Evolutionary conservation across 352 stramenopile genomes (phyloP), one percentile per base, ranked within the genome.

Genomic region (Thalassiosira ordinaria): DNA sequence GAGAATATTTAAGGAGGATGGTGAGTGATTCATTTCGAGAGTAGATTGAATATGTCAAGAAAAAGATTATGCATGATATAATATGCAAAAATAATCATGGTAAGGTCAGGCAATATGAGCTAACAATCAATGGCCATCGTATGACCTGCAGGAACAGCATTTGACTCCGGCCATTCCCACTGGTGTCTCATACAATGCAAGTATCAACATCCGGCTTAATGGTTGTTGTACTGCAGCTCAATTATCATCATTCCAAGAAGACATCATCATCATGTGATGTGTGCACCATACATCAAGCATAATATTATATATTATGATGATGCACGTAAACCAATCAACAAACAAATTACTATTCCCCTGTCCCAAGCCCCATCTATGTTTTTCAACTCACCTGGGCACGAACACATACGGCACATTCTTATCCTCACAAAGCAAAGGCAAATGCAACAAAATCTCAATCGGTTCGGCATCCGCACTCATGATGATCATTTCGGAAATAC

Each of bases 401-500:
- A 98, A 98, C 6, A 98, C 95, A 85, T 98, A 98, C 20, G 95
- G 95, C 20, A 98, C 95, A 84, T 98, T 98, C 87, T 99, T 99
- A 92, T 99, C 97, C 93, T 99, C 97, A 86, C 97, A 99, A 59
- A 99, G 89, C 49, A 99, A 91, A 37, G 98, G 98, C 68, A 99
- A 92, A 92, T 99, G 98, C 47, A 99, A 94, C 71, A 99, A 91
- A 91, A 99, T 99, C 88, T 99, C 98, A 74, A 99, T 95, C 5
- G 98, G 98, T 90, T 99, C 97, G 20, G 98, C 98, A 92, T 99
- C 98, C 29, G 97, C 98, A 39, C 97, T 95, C 97, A 99, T 98
- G 86, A 99, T 95, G 86, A 99, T 99, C 83, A 99, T 87, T 91
- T 99, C 97, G 59, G 95, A 97, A 88, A 99, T 99, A 74, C 98